Evolutionary conservation across 805 yeast genomes (phyloP), one percentile per base, ranked within the genome.

Genomic region (Wickerhamiella musiphila): DNA sequence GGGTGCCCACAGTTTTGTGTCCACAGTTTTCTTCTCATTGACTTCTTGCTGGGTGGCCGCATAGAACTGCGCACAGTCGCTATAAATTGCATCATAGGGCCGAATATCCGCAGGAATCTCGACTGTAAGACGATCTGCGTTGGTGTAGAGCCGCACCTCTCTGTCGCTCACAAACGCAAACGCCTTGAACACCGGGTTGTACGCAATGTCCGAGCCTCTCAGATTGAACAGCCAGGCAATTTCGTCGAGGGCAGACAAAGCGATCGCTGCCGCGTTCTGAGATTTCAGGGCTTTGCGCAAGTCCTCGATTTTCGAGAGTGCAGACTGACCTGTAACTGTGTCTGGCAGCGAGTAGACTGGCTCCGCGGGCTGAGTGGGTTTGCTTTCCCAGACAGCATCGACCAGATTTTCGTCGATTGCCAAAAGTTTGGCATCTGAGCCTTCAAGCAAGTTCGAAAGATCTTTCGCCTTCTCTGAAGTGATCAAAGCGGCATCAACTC

Each of bases 221-320:
- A 86, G 56, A 48, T 86, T 86, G 48, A 83, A 66, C 26, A 83
- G 56, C 94, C 94, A 84, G 6, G 93, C 90, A 39, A 83, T 70
- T 43, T 84, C 94, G 56, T 86, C 95, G 32, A 84, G 55, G 1
- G 83, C 72, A n/a, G 72, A 62, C 3, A 79, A 60, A 10, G 83
- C 57, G 28, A 79, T 60, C 2, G 69, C 65, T 47, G 20, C 49
- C 37, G 28, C 49, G 36, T 24, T 52, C 36, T 30, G 52, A 35
- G 43, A 31, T 12, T 34, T 39, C 29, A 59, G 36, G 6, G 37
- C 43, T 28, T 43, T 41, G 6, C 59, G 44, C 28, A 61, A 40
- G 34, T 66, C 64, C 2, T 46, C 46, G 25, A 79, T 53, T 51
- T 90, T 90, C 2, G 65, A 59, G 25, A 54, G 47, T 23, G 70